Base-by-base conservation (phyloP, 1,139 yeast genomes). In the Zygosaccharomyces sapae region DNA sequence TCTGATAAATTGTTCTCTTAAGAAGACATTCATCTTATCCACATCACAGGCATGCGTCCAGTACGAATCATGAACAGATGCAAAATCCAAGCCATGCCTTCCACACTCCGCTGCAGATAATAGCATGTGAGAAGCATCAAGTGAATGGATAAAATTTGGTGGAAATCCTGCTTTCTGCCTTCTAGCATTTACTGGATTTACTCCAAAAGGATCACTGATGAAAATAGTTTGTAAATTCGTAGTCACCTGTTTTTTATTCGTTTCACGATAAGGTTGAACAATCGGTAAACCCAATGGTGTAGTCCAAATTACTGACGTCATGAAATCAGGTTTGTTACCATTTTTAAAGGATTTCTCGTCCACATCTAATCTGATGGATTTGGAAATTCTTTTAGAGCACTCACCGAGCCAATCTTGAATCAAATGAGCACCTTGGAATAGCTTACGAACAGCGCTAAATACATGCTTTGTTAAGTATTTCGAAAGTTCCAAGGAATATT, bases 31-130 rank as follows among this genome's bases (percentile, higher is more conserved):
- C 94, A 92, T 84, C 5, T 59, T 63, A 54, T 82, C 84, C 30
- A 92, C 81, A 63, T 87, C 94, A 36, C 80, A 72, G 0, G 98
- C 97, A 67, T 94, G 97, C 0, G 98, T 89, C 99, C 99, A 92
- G 66, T 87, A 92, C 1, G 97, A 90, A 67, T 92, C 99, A 68
- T 92, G 99, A 29, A 92, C 99, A 0, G 97, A 83, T 0, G 98
- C 97, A 73, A 94, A 92, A n/a, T 81, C 73, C 46, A 92, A 67
- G 0, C 78, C 80, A 3, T 66, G 64, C 40, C 79, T 74, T n/a
- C 84, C 80, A 66, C 97, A 89, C 20, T 80, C 81, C 42, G 80
- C 73, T 0, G 97, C 95, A 8, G 96, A 85, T 76, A 89, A 73
- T 49, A 92, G 73, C 98, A 92, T 92, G 64, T 92, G 98, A 0